A percentile compares a stretch with the other conserved stretches of the same genome.
Conservation (phyloP, 1,139 yeast species). For the Sugiyamaella xylanicola region DNA sequence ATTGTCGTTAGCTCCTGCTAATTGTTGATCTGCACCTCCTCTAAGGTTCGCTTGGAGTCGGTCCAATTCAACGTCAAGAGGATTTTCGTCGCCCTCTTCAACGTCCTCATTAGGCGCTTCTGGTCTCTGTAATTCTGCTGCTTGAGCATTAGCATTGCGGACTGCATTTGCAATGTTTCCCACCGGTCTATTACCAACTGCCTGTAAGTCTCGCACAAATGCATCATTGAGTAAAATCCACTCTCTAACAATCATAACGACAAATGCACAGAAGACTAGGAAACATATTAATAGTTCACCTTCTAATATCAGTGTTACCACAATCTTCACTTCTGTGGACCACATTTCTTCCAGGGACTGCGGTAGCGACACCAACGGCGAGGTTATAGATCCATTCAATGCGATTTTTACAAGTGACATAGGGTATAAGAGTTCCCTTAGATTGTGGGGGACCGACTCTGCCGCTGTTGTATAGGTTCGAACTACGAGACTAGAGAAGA, state of each 20-base stretch:
- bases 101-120: not conserved
- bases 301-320: conserved; percentile 33
- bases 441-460: conserved; percentile 31
- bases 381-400: not conserved
- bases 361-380: conserved; percentile 18
- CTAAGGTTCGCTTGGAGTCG: not conserved
- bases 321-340: conserved; percentile 12
- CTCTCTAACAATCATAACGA: conserved; percentile 42
- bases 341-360: conserved; percentile 3
- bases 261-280: conserved; percentile 34
- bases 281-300: conserved; percentile 39
- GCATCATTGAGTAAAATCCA: conserved; percentile 43
- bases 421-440: conserved; percentile 16
- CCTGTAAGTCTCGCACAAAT: conserved; percentile 27
- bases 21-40: not conserved
- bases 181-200: conserved; percentile 18
- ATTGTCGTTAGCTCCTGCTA: not conserved
- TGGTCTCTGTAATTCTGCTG: not conserved
- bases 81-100: not conserved
- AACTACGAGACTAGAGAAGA: conserved; percentile 25
- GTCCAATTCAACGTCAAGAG: not conserved
- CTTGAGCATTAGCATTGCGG: not conserved
- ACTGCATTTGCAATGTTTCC: conserved; percentile 3
- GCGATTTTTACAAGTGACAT: not conserved
- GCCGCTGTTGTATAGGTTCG: conserved; percentile 30